Evolutionary conservation across 306 rosid genomes (phyloP).

Genomic region (Abrus precatorius): DNA sequence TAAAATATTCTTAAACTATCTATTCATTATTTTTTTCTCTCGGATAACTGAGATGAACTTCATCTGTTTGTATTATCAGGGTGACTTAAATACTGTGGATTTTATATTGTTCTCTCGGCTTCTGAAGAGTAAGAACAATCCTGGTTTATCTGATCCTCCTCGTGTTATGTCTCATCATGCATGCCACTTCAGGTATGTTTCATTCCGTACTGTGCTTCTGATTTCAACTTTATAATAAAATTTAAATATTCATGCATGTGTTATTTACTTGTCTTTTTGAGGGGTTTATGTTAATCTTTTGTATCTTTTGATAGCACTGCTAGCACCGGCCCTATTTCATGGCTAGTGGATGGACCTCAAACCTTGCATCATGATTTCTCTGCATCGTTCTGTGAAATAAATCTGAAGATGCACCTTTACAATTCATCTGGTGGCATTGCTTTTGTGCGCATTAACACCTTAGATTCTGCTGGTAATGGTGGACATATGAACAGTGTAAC

Average conservation of each 20-base stretch:
- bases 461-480: conserved; percentile 48
- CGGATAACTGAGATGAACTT: conserved; percentile 34
- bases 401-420: conserved; percentile 75
- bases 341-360: conserved; percentile 89
- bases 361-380: conserved; percentile 79
- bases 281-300: conserved; percentile 1
- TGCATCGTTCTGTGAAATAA: conserved; percentile 73
- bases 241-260: conserved; percentile 13
- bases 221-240: conserved; percentile 34
- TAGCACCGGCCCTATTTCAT: conserved; percentile 81
- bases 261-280: conserved; percentile 22
- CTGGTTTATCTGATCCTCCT: conserved; percentile 62
- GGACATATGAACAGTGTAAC: conserved; percentile 50
- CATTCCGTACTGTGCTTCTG: conserved; percentile 38
- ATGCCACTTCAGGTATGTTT: conserved; percentile 87
- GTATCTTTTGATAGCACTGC: conserved; percentile 62
- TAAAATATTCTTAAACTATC: conserved; percentile 12
- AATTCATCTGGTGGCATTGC: conserved; percentile 69
- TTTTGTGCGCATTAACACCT: conserved; percentile 70
- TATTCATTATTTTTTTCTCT: conserved; percentile 21
- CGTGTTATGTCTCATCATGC: conserved; percentile 79
- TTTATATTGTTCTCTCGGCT: conserved; percentile 81
- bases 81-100: conserved; percentile 74
- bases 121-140: conserved; percentile 53
- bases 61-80: conserved; percentile 57